Evolutionary conservation across 805 yeast species (phyloP).

Genomic region (Candida nemodendra): DNA sequence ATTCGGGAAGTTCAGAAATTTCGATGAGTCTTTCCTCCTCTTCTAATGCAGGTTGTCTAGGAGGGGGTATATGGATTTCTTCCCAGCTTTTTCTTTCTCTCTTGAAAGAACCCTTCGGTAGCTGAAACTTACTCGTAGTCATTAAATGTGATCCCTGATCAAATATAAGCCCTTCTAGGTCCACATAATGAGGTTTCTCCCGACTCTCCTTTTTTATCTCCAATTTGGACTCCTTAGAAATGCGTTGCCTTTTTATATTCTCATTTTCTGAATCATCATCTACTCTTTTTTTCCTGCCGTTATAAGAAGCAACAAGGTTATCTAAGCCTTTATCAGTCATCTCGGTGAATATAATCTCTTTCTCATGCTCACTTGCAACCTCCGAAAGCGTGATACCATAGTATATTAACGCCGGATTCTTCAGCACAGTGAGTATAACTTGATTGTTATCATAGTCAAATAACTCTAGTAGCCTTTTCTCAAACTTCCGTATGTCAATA

Average conservation of each 20-base stretch:
- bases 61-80: slow-evolving; percentile 91
- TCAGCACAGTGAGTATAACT: slow-evolving; percentile 46
- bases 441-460: slow-evolving; percentile 52
- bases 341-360: slow-evolving; percentile 39
- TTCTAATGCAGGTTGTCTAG: slow-evolving; percentile 43
- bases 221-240: slow-evolving; percentile 10
- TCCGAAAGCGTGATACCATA: slow-evolving; percentile 29
- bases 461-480: slow-evolving; percentile 50
- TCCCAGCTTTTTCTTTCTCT: slow-evolving; percentile 74
- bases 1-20: slow-evolving; percentile 66
- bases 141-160: slow-evolving; percentile 72
- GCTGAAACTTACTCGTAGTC: slow-evolving; percentile 62
- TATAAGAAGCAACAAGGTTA: slow-evolving; percentile 42
- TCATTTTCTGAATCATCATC: slow-evolving; percentile 10
- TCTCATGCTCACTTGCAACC: slow-evolving; percentile 26
- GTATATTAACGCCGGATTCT: slow-evolving; percentile 37
- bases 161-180: slow-evolving; percentile 60
- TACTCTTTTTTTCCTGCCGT: slow-evolving; percentile 22
- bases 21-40: slow-evolving; percentile 47
- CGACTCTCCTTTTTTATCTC: slow-evolving; percentile 2
- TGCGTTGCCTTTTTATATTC: slow-evolving; percentile 9
- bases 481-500: slow-evolving; percentile 43
- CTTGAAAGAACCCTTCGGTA: slow-evolving; percentile 85
- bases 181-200: slow-evolving; percentile 50
- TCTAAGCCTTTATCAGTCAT: slow-evolving; percentile 45